Percentiles rank a stretch among this genome's conserved stretches.
Conservation (phyloP, 2,329 filamentous ascomycete genomes). For the Trichoderma gracile region DNA sequence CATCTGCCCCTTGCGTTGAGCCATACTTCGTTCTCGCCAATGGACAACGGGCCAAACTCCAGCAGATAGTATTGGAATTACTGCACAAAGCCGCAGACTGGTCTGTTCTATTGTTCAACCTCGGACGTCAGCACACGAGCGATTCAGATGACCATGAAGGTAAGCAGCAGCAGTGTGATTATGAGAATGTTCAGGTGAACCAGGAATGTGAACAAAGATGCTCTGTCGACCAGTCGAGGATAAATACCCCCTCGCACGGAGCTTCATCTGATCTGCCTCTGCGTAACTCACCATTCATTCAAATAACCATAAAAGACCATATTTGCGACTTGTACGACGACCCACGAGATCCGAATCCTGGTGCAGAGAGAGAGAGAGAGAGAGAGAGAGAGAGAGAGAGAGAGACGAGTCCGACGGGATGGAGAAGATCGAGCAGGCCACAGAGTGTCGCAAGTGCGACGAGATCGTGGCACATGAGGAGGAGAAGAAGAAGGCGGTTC, state of each 20-base stretch:
- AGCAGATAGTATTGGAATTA: no score
- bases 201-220: background rate
- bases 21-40: no score
- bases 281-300: no score
- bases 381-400: background rate
- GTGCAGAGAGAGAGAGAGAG: background rate
- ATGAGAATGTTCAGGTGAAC: background rate
- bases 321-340: background rate
- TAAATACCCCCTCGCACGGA: background rate
- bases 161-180: constrained; percentile 4
- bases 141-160: background rate
- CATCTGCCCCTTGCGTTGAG: no score
- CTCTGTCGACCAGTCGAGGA: no score
- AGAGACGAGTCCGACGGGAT: background rate
- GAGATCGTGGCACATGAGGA: constrained; percentile 4
- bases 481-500: background rate
- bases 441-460: constrained; percentile 14
- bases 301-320: background rate
- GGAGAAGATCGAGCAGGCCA: background rate
- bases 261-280: background rate
- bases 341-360: background rate
- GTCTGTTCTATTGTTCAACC: background rate
- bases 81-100: background rate
- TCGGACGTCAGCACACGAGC: background rate
- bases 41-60: no score